A percentile compares a stretch with the other conserved stretches of the same genome.
Conservation (phyloP, 805 yeast genomes). For the Kazachstania africana region DNA sequence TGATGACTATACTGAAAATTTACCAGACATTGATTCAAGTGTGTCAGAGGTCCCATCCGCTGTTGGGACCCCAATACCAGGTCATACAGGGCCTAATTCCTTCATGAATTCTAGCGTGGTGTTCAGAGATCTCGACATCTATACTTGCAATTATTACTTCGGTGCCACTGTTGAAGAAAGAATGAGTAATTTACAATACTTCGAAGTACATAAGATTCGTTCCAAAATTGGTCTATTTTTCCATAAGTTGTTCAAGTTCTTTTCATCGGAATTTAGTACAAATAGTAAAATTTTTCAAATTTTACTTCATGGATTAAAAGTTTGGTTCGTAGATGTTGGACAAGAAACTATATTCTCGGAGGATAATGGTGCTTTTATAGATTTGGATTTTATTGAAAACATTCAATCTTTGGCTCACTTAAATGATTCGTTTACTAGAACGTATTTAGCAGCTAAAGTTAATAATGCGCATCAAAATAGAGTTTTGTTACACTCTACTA, state of each 20-base stretch:
- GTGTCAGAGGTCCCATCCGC: constrained; percentile 32
- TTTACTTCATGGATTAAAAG: constrained; percentile 49
- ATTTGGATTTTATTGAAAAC: constrained; percentile 43
- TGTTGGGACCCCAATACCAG: constrained; percentile 27
- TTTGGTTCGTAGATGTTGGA: constrained; percentile 77
- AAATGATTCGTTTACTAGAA: constrained; percentile 63
- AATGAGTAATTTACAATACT: constrained; percentile 32
- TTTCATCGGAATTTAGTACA: constrained; percentile 42
- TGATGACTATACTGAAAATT: constrained; percentile 10
- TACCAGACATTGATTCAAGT: constrained; percentile 31
- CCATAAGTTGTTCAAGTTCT: constrained; percentile 41
- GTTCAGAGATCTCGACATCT: constrained; percentile 48
- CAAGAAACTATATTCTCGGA: constrained; percentile 50
- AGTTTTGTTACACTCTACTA: constrained; percentile 56
- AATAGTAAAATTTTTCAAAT: constrained; percentile 53
- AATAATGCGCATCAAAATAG: constrained; percentile 68
- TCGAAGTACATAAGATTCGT: constrained; percentile 48
- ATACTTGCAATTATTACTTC: constrained; percentile 54
- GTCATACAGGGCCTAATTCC: constrained; percentile 26
- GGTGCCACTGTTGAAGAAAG: constrained; percentile 41
- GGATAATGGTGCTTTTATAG: constrained; percentile 41
- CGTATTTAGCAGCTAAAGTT: constrained; percentile 63
- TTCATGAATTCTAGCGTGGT: constrained; percentile 44
- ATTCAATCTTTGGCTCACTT: constrained; percentile 54
- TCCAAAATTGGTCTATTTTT: constrained; percentile 49